phyloP scores from a whole-genome alignment of 2,329 filamentous ascomycete genomes.

The Plectosphaerella sp. region DNA sequence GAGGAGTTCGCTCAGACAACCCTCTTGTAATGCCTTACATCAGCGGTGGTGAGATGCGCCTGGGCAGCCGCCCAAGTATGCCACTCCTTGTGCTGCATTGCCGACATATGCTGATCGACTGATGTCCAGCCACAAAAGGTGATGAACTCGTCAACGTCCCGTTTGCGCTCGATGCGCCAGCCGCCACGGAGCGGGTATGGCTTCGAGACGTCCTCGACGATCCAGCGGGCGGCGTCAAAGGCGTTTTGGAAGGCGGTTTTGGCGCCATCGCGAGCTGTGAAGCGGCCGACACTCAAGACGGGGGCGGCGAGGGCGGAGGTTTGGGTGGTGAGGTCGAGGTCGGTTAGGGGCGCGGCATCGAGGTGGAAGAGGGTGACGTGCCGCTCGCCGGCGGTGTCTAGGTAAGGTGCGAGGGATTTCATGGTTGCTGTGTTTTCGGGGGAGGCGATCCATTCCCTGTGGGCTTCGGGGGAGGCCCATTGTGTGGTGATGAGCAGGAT shows the following conservation, averaged over 20 bases:
- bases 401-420: slow-evolving; percentile 23
- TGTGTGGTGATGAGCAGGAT: slow-evolving; percentile 37
- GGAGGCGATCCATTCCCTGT: slow-evolving; percentile 38
- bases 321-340: not conserved
- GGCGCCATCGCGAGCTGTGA: slow-evolving; percentile 23
- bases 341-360: slow-evolving; percentile 21
- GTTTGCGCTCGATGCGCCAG: slow-evolving; percentile 36
- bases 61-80: slow-evolving; percentile 16
- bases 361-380: slow-evolving; percentile 37
- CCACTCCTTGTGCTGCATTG: slow-evolving; percentile 18
- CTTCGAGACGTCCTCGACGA: slow-evolving; percentile 22
- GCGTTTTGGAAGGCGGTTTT: slow-evolving; percentile 26
- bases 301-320: slow-evolving; percentile 12
- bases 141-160: slow-evolving; percentile 29
- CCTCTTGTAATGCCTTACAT: slow-evolving; percentile 25
- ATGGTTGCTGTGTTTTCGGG: slow-evolving; percentile 32
- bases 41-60: slow-evolving; percentile 14
- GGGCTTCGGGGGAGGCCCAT: slow-evolving; percentile 37
- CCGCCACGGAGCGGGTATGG: slow-evolving; percentile 29
- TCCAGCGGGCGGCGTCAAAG: slow-evolving; percentile 26
- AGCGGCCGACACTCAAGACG: slow-evolving; percentile 30
- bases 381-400: slow-evolving; percentile 23
- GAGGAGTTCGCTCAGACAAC: slow-evolving; percentile 15
- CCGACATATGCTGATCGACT: slow-evolving; percentile 25
- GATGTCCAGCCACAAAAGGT: slow-evolving; percentile 33